phyloP scores from a whole-genome alignment of 768 basidiomycete species.

The Tulasnella sp. region DNA sequence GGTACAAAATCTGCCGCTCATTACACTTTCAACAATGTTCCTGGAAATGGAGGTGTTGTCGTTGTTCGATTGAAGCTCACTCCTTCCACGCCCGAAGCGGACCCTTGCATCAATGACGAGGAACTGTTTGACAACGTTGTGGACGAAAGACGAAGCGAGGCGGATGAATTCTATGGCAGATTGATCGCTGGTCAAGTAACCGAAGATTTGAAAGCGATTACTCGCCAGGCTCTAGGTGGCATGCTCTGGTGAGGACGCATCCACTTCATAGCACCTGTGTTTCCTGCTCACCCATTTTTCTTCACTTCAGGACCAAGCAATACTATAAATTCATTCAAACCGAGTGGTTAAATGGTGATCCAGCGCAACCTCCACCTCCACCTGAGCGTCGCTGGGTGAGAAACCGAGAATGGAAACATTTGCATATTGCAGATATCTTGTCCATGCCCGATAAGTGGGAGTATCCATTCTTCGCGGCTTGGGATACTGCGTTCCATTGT shows the following conservation, averaged over 20 bases:
- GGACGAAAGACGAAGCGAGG: slow-evolving; percentile 83
- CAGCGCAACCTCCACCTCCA: slow-evolving; percentile 88
- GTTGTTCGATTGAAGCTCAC: slow-evolving; percentile 93
- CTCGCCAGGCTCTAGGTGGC: slow-evolving; percentile 88
- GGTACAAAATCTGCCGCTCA: slow-evolving; percentile 94
- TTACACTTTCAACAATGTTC: slow-evolving; percentile 76
- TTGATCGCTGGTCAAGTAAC: slow-evolving; percentile 73
- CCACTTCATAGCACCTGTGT: background rate
- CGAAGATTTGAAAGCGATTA: slow-evolving; percentile 89
- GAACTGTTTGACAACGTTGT: slow-evolving; percentile 75
- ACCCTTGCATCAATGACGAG: slow-evolving; percentile 76
- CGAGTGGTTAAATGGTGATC: slow-evolving; percentile 93
- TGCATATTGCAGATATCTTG: slow-evolving; percentile 88
- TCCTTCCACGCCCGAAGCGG: slow-evolving; percentile 54
- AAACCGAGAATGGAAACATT: slow-evolving; percentile 94
- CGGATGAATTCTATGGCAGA: slow-evolving; percentile 86
- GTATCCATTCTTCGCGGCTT: slow-evolving; percentile 97
- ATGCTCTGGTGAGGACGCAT: slow-evolving; percentile 65
- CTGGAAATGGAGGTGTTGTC: slow-evolving; percentile 82
- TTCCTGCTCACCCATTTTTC: background rate
- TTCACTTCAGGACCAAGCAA: slow-evolving; percentile 57
- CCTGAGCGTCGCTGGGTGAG: slow-evolving; percentile 72
- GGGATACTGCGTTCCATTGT: slow-evolving; percentile 99
- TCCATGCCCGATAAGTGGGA: slow-evolving; percentile 99
- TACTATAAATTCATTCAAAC: slow-evolving; percentile 93